Evolutionary conservation across 2,329 filamentous ascomycete species (phyloP), one percentile per base, ranked within the genome.

Genomic region (Biscogniauxia mediterranea): DNA sequence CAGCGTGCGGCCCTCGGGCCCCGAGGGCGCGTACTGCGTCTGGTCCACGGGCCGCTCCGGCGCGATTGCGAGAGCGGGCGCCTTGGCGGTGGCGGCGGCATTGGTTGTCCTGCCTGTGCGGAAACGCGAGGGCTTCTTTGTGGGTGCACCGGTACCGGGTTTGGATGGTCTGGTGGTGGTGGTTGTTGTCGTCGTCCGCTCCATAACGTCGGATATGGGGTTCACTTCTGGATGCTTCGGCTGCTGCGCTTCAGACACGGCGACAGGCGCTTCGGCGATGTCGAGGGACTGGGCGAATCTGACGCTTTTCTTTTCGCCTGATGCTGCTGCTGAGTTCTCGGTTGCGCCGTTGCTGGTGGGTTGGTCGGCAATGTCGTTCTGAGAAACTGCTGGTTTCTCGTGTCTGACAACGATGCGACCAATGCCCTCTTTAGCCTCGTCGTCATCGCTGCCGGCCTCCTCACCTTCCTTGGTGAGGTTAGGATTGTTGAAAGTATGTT

Each of bases 1-100:
- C 5, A 94, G 74, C 0, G 87, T 84, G 57, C 74, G 72, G 28
- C 82, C 82, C 59, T 81, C 76, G 0, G 84, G 83, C 0, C 83
- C 83, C 0, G 78, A 78, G 0, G 82, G 82, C 4, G 77, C 77
- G 6, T 70, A 72, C 8, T 73, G 78, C 15, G 67, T 69, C 51
- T 76, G 70, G 58, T 83, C 77, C 25, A 79, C 69, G 1, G 83
- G 83, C 0, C 77, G 79, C 20, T 79, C 74, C 4, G 77, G 77
- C 0, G 73, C 63, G 5, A 70, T 67, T 1, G 67, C 56, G 23
- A 23, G 23, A 23, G 23, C 23, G n/a, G 64, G 61, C 5, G 61
- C 63, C 51, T 64, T 64, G 9, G 62, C 46, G 3, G 64, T 53
- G 5, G 61, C 25, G 1, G 57, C 59, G 7, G 55, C 54, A 2